Conservation (phyloP, 352 stramenopile species). For the Aphanomyces euteiches region DNA sequence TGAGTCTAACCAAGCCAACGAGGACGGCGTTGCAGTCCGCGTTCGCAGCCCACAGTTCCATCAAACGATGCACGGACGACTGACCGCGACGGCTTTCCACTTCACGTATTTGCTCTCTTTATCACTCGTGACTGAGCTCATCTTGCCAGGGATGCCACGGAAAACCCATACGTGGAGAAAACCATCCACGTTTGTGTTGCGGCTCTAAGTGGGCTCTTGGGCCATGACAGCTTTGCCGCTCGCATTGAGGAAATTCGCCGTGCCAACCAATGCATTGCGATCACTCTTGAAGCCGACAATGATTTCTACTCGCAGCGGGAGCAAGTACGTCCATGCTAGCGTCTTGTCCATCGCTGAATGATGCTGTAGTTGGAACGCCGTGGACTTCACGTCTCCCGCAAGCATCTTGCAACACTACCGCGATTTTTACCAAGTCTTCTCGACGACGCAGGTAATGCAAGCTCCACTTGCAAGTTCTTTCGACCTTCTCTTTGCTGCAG, state of each 20-base stretch:
- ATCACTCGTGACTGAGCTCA: conserved; percentile 4
- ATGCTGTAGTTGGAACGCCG: conserved; percentile 59
- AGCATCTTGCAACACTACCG: conserved; percentile 69
- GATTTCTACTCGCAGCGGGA: conserved; percentile 95
- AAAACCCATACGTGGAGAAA: conserved; percentile 90
- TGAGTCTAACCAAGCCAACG: conserved; percentile 5
- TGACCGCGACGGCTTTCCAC: conserved; percentile 1
- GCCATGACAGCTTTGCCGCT: conserved; percentile 31
- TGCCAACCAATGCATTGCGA: conserved; percentile 39
- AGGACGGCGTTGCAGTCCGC: conserved; percentile 37
- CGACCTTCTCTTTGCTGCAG: conserved; percentile 28
- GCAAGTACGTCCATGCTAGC: conserved; percentile 37
- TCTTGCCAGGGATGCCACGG: conserved; percentile 32
- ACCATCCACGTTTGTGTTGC: conserved; percentile 64
- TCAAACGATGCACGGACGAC: conserved; percentile 41
- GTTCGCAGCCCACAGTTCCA: conserved; percentile 91
- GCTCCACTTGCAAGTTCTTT: not conserved
- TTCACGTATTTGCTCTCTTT: conserved; percentile 18
- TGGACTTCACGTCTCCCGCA: conserved; percentile 50
- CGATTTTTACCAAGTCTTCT: conserved; percentile 77
- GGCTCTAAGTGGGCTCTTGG: conserved; percentile 39
- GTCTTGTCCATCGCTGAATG: not conserved
- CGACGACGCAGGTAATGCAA: conserved; percentile 46
- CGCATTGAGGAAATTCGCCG: not conserved
- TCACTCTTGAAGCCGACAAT: conserved; percentile 92